These are phyloP conservation scores for Leishmania tarentolae DNA, from an alignment of 208 protist species.

Conservation along the genomic window DNA sequence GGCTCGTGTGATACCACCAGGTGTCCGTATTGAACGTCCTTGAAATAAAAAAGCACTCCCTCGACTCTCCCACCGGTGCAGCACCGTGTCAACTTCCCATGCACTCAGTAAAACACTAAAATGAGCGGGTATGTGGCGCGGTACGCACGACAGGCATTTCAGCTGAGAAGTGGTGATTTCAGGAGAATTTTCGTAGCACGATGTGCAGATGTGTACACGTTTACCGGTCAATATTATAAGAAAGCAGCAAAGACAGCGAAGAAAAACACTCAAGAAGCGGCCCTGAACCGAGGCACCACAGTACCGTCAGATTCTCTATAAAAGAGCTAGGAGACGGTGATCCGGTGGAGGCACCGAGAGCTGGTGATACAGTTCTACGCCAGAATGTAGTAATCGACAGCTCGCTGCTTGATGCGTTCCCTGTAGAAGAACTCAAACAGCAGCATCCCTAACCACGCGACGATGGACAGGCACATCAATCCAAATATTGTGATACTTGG, in stretches of 20 bases:
- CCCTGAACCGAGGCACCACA: not conserved
- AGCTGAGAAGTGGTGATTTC: not conserved
- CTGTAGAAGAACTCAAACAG: constrained; percentile 39
- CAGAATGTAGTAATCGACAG: constrained; percentile 52
- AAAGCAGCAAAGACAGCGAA: not conserved
- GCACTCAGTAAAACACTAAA: constrained; percentile 16
- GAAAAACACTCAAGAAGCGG: not conserved
- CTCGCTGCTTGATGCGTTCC: constrained; percentile 29
- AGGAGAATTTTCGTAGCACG: not conserved
- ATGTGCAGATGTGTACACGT: not conserved
- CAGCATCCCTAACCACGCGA: constrained; percentile 40
- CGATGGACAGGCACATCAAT: constrained; percentile 39
- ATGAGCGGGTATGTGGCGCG: constrained; percentile 3
- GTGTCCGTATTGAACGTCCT: not conserved
- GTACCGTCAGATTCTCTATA: not conserved
- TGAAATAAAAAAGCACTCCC: not conserved
- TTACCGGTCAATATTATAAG: not conserved
- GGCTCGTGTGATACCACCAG: not conserved
- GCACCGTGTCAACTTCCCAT: not conserved
- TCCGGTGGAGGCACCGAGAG: not conserved
- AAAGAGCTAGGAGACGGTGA: not conserved
- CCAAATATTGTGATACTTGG: constrained; percentile 50
- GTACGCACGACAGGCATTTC: not conserved
- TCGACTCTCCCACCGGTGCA: not conserved
- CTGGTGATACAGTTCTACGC: constrained; percentile 3